Evolutionary conservation across 1,139 yeast genomes (phyloP).

Genomic region (Yamadazyma songkhlaensis): DNA sequence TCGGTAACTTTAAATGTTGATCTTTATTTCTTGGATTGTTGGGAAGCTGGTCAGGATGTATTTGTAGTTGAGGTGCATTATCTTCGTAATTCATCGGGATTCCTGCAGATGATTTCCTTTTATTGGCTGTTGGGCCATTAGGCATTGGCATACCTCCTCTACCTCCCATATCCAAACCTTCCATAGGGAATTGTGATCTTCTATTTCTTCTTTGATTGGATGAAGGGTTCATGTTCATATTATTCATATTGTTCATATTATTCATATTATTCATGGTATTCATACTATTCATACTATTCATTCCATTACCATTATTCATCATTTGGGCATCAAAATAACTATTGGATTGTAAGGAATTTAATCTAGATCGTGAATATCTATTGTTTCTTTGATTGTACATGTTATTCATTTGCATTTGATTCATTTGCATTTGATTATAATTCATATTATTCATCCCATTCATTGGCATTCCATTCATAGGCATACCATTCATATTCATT

Average conservation of each 20-base stretch:
- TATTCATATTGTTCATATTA: conserved; percentile 5
- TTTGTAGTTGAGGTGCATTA: conserved; percentile 2
- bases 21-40: background rate
- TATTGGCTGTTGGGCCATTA: conserved; percentile 12
- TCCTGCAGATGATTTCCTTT: conserved; percentile 15
- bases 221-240: conserved; percentile 9
- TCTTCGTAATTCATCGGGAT: conserved; percentile 8
- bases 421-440: conserved; percentile 2
- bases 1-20: conserved; percentile 28
- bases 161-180: conserved; percentile 44
- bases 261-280: conserved; percentile 3
- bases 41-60: conserved; percentile 6
- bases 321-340: conserved; percentile 9
- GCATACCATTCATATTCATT: conserved; percentile 5
- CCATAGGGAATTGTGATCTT: conserved; percentile 34
- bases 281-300: conserved; percentile 13
- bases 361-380: conserved; percentile 12
- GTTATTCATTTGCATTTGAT: conserved; percentile 4
- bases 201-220: conserved; percentile 23
- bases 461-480: conserved; percentile 3
- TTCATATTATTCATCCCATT: conserved; percentile 6
- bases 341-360: conserved; percentile 16
- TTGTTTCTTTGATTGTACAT: conserved; percentile 7
- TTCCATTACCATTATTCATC: conserved; percentile 2
- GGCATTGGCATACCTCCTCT: conserved; percentile 52